A percentile compares a stretch with the other conserved stretches of the same genome.
These are phyloP conservation scores for Penicillium manginii DNA, from an alignment of 495 filamentous ascomycete species.

Conservation along the genomic window DNA sequence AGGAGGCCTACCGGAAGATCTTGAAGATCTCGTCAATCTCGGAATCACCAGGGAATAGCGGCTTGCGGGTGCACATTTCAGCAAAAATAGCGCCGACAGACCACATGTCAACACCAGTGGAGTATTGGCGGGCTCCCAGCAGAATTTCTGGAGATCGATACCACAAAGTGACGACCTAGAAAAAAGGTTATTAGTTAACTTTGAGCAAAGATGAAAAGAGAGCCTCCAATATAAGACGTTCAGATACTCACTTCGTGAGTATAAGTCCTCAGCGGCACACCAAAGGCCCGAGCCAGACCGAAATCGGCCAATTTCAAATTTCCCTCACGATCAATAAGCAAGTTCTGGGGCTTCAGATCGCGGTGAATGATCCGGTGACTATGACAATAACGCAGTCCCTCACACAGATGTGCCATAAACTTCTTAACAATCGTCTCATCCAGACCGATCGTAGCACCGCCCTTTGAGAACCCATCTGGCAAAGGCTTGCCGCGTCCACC, in stretches of 20 bases:
- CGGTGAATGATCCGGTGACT: slow-evolving; percentile 92
- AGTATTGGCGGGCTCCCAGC: slow-evolving; percentile 95
- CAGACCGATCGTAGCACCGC: slow-evolving; percentile 69
- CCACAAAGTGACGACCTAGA: slow-evolving; percentile 93
- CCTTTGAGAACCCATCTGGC: slow-evolving; percentile 72
- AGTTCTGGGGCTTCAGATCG: slow-evolving; percentile 97
- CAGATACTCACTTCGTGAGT: slow-evolving; percentile 78
- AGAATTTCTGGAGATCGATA: slow-evolving; percentile 97
- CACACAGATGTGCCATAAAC: slow-evolving; percentile 93
- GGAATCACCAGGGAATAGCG: slow-evolving; percentile 95
- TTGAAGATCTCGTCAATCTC: slow-evolving; percentile 99
- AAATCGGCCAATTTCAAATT: slow-evolving; percentile 99
- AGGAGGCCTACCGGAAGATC: slow-evolving; percentile 88
- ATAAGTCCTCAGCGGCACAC: slow-evolving; percentile 93
- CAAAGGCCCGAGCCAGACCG: slow-evolving; percentile 92
- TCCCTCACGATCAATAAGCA: slow-evolving; percentile 92
- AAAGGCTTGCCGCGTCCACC: slow-evolving; percentile 87
- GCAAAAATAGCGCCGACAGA: slow-evolving; percentile 98
- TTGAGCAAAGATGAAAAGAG: not conserved
- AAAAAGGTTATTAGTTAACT: not conserved
- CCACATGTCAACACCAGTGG: slow-evolving; percentile 99
- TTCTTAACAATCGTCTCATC: slow-evolving; percentile 93
- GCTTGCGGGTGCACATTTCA: slow-evolving; percentile 99
- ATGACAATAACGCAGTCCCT: slow-evolving; percentile 94
- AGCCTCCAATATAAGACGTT: not conserved